Evolutionary conservation across 2,329 filamentous ascomycete genomes (phyloP), one percentile per base, ranked within the genome.

Genomic region (Beauveria bassiana): DNA sequence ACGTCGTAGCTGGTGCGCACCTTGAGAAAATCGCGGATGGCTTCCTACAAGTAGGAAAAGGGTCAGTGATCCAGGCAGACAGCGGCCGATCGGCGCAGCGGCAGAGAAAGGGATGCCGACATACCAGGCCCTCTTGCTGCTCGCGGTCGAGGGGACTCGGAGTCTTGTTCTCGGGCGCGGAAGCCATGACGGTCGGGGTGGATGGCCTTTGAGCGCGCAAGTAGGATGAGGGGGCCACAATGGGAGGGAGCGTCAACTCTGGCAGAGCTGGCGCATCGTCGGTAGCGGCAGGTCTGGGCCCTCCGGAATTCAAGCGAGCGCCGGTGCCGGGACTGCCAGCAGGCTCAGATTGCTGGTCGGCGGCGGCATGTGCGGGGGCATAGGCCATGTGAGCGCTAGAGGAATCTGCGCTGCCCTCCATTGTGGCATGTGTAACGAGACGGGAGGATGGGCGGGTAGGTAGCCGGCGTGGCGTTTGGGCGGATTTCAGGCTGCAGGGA

Each of bases 1-100:
- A 99, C 95, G 78, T 99, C 95, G 80, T 99, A 99, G 74, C 93
- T 97, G 42, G 91, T 98, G 71, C 95, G 89, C 68, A 96, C 89
- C 76, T 93, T 96, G 73, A 99, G 86, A 77, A 99, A 99, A 69
- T 96, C 90, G 75, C 95, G 90, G 70, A 98, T 93, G 65, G 90
- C 88, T 79, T 88, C 88, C 93, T 96, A 76, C 66, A 57, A 61
- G 65, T 42, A 14, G 28, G 31, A 10, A 10, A 28, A 14, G 5
- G 50, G 60, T 66, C 60, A 66, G 64, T 42, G 45, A 34, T 45
- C 26, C n/a, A 28, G 14, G 14, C 16, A 51, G 18, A 24, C 3
- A 26, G 46, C 20, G 22, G 42, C 26, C 45, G 43, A 45, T 14
- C 12, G 18, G 46, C 22, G 34, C 58, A 57, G 22, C 28, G 20